Evolutionary conservation across 2,329 filamentous ascomycete genomes (phyloP).

Genomic region (Madurella fahalii): DNA sequence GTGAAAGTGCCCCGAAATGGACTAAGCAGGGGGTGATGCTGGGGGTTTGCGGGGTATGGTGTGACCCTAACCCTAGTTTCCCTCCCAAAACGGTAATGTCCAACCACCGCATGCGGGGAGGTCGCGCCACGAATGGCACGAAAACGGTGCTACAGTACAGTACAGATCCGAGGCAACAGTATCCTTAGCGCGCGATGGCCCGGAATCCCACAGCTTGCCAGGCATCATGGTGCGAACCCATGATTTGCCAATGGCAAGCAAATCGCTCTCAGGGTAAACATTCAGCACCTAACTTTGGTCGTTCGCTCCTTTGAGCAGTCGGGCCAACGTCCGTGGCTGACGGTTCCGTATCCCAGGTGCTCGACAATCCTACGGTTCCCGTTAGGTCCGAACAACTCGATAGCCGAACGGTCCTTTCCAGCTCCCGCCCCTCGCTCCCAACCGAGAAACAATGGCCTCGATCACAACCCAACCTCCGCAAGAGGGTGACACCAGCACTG

Average conservation of each 20-base stretch:
- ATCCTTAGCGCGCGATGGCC: not conserved
- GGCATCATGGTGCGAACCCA: not conserved
- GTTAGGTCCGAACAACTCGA: too few species aligned
- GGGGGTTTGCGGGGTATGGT: not conserved
- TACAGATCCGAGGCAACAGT: not conserved
- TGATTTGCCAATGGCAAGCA: not conserved
- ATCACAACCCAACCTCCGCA: not conserved
- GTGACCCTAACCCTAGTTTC: not conserved
- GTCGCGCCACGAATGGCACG: not conserved
- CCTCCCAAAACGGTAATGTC: not conserved
- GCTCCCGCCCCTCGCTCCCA: not conserved
- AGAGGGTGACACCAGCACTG: not conserved
- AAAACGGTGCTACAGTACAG: not conserved
- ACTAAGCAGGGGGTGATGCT: too few species aligned
- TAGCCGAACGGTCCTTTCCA: too few species aligned
- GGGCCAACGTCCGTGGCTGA: too few species aligned
- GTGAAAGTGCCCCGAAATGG: too few species aligned
- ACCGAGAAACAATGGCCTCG: not conserved
- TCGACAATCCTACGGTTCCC: too few species aligned
- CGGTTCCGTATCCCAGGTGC: too few species aligned
- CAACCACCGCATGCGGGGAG: not conserved
- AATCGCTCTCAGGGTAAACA: too few species aligned
- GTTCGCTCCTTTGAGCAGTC: too few species aligned
- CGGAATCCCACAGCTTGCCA: not conserved
- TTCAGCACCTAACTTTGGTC: too few species aligned